Conservation (phyloP, 495 filamentous ascomycete species). For the Cudoniella acicularis region DNA sequence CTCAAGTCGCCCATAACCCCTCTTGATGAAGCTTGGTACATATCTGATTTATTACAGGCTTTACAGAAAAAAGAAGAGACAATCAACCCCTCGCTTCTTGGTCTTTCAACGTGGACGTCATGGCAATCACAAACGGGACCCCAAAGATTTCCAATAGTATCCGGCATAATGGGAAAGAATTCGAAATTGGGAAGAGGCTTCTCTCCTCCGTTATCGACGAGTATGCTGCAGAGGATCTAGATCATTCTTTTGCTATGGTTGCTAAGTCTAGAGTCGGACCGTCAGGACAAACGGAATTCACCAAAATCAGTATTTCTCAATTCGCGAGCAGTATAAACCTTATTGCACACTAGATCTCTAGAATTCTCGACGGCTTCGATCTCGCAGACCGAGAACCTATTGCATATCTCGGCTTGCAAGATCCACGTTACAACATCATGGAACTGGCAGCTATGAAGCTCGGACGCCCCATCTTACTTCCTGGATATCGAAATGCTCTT, state of each 20-base stretch:
- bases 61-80: no score
- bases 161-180: no score
- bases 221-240: neutral
- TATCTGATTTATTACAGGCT: no score
- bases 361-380: conserved; percentile 30
- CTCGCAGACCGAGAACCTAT: conserved; percentile 21
- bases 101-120: no score
- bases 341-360: conserved; percentile 44
- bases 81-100: no score
- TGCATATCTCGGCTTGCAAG: conserved; percentile 44
- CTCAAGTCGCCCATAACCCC: no score
- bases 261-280: neutral
- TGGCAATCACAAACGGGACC: no score
- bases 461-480: conserved; percentile 33
- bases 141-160: no score
- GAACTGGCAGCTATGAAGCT: conserved; percentile 39
- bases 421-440: conserved; percentile 44
- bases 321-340: conserved; percentile 50
- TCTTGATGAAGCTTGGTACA: no score
- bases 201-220: conserved; percentile 7
- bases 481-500: conserved; percentile 42
- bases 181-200: no score
- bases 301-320: conserved; percentile 40
- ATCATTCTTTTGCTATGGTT: conserved; percentile 3
- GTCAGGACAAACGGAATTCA: neutral